These are phyloP conservation scores for Linderniella brevidens DNA, from an alignment of 257 asterid species.

Conservation along the genomic window DNA sequence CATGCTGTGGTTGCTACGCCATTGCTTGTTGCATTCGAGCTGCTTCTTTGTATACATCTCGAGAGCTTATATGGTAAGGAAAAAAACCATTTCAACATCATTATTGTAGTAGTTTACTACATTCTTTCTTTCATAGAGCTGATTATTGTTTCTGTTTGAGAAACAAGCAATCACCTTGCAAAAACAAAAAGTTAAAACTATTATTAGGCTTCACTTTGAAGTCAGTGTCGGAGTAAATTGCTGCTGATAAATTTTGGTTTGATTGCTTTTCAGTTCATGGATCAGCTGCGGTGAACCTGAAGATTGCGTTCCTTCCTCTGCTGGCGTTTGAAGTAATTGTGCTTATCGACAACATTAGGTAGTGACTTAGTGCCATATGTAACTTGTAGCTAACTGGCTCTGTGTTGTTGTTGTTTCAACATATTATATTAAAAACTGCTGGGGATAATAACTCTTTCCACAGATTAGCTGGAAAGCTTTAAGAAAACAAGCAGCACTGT, in stretches of 20 bases:
- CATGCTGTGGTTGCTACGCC: constrained; percentile 94
- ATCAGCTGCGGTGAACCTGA: constrained; percentile 63
- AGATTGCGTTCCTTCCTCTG: constrained; percentile 81
- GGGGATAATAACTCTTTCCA: no score
- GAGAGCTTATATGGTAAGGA: constrained; percentile 71
- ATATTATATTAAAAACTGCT: no score
- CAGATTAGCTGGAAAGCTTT: no score
- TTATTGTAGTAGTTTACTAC: constrained; percentile 8
- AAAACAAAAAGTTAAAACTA: no score
- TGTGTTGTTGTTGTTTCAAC: constrained; percentile 1
- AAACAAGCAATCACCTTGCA: no score
- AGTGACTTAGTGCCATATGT: constrained; percentile 11
- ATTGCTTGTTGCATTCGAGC: constrained; percentile 83
- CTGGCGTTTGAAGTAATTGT: constrained; percentile 62
- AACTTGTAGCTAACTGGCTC: no score
- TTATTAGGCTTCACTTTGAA: no score
- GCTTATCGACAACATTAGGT: constrained; percentile 91
- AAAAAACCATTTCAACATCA: constrained; percentile 11
- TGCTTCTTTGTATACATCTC: constrained; percentile 93
- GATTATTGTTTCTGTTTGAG: background rate
- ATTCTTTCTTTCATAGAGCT: background rate
- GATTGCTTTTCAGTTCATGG: constrained; percentile 34
- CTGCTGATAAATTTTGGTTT: constrained; percentile 6
- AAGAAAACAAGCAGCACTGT: no score
- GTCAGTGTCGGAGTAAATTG: background rate